A percentile compares a stretch with the other conserved stretches of the same genome.
Evolutionary conservation across 495 filamentous ascomycete species (phyloP).

Genomic region (Baudoinia panamericana): DNA sequence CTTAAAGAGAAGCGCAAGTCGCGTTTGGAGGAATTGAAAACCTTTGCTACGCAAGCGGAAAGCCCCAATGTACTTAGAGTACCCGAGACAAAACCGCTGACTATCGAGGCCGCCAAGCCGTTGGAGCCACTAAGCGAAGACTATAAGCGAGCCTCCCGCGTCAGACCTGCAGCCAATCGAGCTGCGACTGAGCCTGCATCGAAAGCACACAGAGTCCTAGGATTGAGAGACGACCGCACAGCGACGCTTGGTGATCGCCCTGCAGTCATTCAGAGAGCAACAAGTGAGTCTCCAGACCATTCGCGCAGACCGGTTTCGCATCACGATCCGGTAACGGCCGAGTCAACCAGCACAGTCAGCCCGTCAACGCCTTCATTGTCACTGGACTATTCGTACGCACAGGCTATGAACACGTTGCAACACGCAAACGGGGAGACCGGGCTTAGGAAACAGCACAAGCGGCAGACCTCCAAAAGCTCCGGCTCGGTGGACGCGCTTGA

Average conservation of each 20-base stretch:
- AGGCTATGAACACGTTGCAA: constrained; percentile 17
- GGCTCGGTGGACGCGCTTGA: not conserved
- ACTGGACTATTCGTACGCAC: constrained; percentile 20
- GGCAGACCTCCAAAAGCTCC: constrained; percentile 2
- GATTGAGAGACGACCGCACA: constrained; percentile 16
- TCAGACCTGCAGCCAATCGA: constrained; percentile 5
- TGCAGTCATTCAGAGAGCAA: constrained; percentile 1
- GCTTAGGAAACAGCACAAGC: not conserved
- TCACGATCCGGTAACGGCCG: too few relatives aligned
- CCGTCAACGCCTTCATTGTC: constrained; percentile 9
- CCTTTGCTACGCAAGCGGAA: not conserved
- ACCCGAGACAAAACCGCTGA: too few relatives aligned
- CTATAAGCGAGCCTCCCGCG: constrained; percentile 1
- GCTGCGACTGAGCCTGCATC: constrained; percentile 20
- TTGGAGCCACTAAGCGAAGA: constrained; percentile 10
- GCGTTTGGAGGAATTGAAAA: constrained; percentile 12
- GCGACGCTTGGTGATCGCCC: too few relatives aligned
- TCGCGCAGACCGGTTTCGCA: not conserved
- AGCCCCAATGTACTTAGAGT: not conserved
- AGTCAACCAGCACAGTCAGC: not conserved
- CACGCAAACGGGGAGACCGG: constrained; percentile 5
- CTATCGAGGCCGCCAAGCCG: too few relatives aligned
- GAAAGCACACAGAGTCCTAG: constrained; percentile 28
- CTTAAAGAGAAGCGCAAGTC: constrained; percentile 16
- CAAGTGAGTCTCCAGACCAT: constrained; percentile 7